Percentiles rank a stretch among this genome's conserved stretches.
phyloP scores from a whole-genome alignment of 345 rosid genomes.

The Ailanthus altissimus region DNA sequence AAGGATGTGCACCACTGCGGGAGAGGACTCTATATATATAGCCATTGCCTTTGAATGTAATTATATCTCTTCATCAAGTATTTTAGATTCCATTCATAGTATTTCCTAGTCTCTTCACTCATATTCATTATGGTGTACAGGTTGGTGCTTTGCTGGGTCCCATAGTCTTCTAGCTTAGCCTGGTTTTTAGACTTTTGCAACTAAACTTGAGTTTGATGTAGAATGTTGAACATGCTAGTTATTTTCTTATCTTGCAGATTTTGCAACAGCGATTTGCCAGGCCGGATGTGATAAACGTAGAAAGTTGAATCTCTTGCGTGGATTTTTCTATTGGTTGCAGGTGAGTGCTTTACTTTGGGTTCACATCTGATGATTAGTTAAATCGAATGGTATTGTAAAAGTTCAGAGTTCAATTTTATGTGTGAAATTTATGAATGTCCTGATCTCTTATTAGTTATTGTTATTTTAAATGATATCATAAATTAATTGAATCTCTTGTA shows the following conservation, averaged over 20 bases:
- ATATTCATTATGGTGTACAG: too few relatives aligned
- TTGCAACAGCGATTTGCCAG: constrained; percentile 26
- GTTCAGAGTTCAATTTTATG: too few relatives aligned
- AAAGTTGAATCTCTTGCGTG: constrained; percentile 67
- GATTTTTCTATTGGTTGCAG: constrained; percentile 70
- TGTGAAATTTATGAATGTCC: not conserved
- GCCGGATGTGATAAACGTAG: constrained; percentile 25
- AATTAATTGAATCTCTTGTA: not conserved
- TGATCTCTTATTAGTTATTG: not conserved
- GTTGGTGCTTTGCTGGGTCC: too few relatives aligned
- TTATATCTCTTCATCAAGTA: too few relatives aligned
- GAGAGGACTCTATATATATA: too few relatives aligned
- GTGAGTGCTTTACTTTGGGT: constrained; percentile 39
- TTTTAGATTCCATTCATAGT: too few relatives aligned
- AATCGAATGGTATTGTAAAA: too few relatives aligned
- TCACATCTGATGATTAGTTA: too few relatives aligned
- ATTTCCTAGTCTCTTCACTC: too few relatives aligned
- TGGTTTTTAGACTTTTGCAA: not conserved
- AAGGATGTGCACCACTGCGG: too few relatives aligned
- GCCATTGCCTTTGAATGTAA: not conserved
- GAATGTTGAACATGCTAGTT: constrained; percentile 11
- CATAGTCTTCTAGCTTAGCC: too few relatives aligned
- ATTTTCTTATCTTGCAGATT: constrained; percentile 46
- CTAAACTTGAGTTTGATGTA: not conserved
- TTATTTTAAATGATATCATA: not conserved